Evolutionary conservation across 257 asterid species (phyloP).

Genomic region (Salvia splendens): DNA sequence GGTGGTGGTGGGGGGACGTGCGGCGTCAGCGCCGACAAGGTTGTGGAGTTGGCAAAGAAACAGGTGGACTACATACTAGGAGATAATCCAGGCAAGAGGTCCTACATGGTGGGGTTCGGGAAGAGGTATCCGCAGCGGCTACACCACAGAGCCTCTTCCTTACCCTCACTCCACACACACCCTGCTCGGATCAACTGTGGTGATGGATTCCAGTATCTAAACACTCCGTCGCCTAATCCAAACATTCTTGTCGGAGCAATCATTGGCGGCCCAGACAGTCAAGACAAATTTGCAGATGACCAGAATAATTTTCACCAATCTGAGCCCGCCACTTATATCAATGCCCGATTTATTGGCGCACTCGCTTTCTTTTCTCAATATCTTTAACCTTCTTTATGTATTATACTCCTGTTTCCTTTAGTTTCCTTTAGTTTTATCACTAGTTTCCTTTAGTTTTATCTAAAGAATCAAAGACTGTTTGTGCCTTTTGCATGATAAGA

Average conservation of each 20-base stretch:
- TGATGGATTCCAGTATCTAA: constrained; percentile 55
- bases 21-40: constrained; percentile 57
- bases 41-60: constrained; percentile 51
- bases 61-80: constrained; percentile 91
- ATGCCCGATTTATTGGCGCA: constrained; percentile 70
- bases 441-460: too few species aligned
- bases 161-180: constrained; percentile 53
- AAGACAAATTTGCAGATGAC: constrained; percentile 55
- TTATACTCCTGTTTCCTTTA: too few species aligned
- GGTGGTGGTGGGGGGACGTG: constrained; percentile 33
- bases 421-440: too few species aligned
- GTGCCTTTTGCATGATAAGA: too few species aligned
- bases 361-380: constrained; percentile 59
- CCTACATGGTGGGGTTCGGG: constrained; percentile 89
- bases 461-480: too few species aligned
- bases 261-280: constrained; percentile 72
- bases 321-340: constrained; percentile 77
- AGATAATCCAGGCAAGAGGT: constrained; percentile 62
- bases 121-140: constrained; percentile 58
- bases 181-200: constrained; percentile 49
- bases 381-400: too few species aligned
- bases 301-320: constrained; percentile 66
- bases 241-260: constrained; percentile 66
- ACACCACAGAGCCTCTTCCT: constrained; percentile 77
- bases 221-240: constrained; percentile 60